Evolutionary conservation across 352 stramenopile genomes (phyloP), one percentile per base, ranked within the genome.

Genomic region (Pythium aristosporum): DNA sequence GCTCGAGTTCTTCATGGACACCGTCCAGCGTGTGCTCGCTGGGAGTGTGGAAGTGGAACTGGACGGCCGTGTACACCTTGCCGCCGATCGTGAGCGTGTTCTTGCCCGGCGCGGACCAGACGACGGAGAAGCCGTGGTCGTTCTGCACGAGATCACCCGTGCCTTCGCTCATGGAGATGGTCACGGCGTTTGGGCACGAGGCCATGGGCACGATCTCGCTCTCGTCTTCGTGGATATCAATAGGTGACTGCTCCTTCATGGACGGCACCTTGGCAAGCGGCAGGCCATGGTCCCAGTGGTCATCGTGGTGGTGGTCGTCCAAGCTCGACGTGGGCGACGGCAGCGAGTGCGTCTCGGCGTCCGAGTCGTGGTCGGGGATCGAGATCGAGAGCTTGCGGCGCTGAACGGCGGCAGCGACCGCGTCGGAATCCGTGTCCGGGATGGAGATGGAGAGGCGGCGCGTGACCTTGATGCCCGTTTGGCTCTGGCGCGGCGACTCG

Each of bases 11-110:
- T 36, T 79, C 65, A 9, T 67, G 67, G 28, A 86, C 61, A 42
- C 76, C 78, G 39, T 89, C 70, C 52, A 92, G 52, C 21, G 80
- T 92, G 76, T 92, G 83, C 64, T 92, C 83, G 50, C 79, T 88
- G 6, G 80, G 80, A 0, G 78, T 73, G 65, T 90, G 80, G 68
- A 67, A 67, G 58, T 88, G 79, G 67, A 88, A 88, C 58, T 88
- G 79, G 44, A 88, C 69, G 41, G 79, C 77, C 60, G 72, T 74
- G 71, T 74, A 88, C 25, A 74, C 71, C 57, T 82, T 83, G 69
- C 75, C 75, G 21, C 80, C 61, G 61, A 88, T 74, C 42, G 46
- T 68, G 55, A 88, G 57, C 46, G 66, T 57, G 49, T 84, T 85
- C 48, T 75, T 65, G 34, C 72, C 55, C 43, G 63, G 58, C 46